Evolutionary conservation across 352 stramenopile species (phyloP), one percentile per base, ranked within the genome.

Genomic region (Globisporangium middletonii): DNA sequence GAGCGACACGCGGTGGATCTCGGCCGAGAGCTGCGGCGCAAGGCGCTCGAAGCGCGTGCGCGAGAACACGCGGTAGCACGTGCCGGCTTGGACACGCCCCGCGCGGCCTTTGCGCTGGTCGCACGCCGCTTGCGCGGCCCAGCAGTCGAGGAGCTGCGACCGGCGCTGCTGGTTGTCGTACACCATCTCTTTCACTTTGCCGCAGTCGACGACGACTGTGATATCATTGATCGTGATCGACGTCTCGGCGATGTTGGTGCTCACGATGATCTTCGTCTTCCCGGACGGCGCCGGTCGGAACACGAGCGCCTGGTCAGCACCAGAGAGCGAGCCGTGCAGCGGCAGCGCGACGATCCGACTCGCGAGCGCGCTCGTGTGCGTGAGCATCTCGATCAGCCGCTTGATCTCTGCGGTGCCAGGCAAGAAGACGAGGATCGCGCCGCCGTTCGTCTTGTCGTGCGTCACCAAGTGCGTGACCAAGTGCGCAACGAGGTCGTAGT

Each of bases 401-500:
- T 94, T 93, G 63, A 96, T 96, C 59, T 95, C 86, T 1, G 75
- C 77, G 0, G 81, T 89, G 19, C 86, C 86, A 1, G 83, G 82
- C 50, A 96, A 54, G 57, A 96, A 96, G 0, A 96, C 71, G 23
- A 96, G 57, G 50, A 96, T 93, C 15, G 85, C 78, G 16, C 86
- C 83, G 37, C 69, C 41, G 13, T 58, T 33, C 3, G 55, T 64
- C 16, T 50, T 53, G 12, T 44, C 51, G 9, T 18, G 53, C 7
- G 59, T 56, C 67, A 82, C 80, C 57, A 97, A 83, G 55, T 95
- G 68, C 51, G 88, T 69, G 18, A 97, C 61, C 16, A 98, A 66
- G 35, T 88, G 71, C n/a, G 83, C 75, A 27, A 95, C 89, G 19
- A 98, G 64, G 48, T 97, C 88, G 68, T 98, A 98, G 69, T 98